Evolutionary conservation across 2,329 filamentous ascomycete species (phyloP), one percentile per base, ranked within the genome.

Genomic region (Talaromyces atroroseus): DNA sequence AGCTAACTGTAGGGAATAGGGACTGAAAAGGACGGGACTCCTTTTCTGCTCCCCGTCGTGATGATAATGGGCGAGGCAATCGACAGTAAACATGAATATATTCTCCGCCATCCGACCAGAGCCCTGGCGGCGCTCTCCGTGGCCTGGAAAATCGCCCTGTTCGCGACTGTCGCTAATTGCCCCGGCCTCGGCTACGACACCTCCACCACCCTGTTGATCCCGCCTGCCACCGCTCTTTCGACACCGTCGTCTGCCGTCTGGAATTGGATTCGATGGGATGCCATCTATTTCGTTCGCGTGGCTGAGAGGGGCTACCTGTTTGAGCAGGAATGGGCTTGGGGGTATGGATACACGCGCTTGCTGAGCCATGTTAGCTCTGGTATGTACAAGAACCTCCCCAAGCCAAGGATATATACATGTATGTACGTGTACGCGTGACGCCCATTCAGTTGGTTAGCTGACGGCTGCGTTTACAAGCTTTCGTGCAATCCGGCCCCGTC

Each of bases 291-390:
- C 64, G 69, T 80, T 5, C 76, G 78, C 53, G 73, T 77, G 54
- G 80, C 82, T 2, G 68, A 78, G 55, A 70, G 78, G 26, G 82
- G 81, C 5, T 80, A 84, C 61, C 61, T 82, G 2, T 81, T 78
- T 66, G 84, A 87, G 67, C 84, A 87, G 67, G 82, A 86, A 68
- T 86, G 84, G 84, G 84, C 84, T 1, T 87, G 85, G 70, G 82
- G 82, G 51, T 81, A 79, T 72, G 75, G 76, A 10, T 80, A 81
- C 58, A 76, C 80, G 11, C 71, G 67, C 57, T 52, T 80, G 7
- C 66, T 82, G 11, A 65, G 70, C 11, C 55, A 68, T 18, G 52
- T 80, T 18, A 60, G 65, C 18, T 63, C 65, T n/a, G 65, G 71
- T 74, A 70, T 32, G 59, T 57, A 36, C 21, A n/a, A n/a, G n/a